Evolutionary conservation across 257 asterid genomes (phyloP).

Genomic region (Scutellaria minor): DNA sequence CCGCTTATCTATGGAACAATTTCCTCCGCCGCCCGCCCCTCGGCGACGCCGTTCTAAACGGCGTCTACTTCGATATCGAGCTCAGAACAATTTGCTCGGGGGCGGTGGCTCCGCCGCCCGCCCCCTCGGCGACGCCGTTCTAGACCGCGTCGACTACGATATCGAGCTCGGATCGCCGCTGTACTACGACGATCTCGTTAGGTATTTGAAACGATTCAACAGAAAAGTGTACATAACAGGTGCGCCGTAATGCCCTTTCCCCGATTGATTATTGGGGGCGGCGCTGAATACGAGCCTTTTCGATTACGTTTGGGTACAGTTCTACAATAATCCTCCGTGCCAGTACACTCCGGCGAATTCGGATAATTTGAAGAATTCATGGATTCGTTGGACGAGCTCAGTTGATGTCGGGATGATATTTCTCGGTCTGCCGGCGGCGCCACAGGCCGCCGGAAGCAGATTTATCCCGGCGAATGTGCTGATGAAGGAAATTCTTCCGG

Average conservation of each 20-base stretch:
- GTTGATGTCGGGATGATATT: slow-evolving; percentile 53
- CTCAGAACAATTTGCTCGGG: slow-evolving; percentile 39
- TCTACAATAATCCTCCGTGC: slow-evolving; percentile 71
- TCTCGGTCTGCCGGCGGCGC: slow-evolving; percentile 65
- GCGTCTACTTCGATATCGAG: too few species aligned
- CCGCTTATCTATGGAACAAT: slow-evolving; percentile 61
- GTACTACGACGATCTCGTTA: slow-evolving; percentile 57
- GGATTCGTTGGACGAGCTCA: slow-evolving; percentile 55
- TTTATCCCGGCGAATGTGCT: slow-evolving; percentile 56
- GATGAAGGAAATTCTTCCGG: slow-evolving; percentile 55
- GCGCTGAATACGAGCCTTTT: slow-evolving; percentile 58
- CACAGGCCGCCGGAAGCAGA: slow-evolving; percentile 72
- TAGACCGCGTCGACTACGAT: slow-evolving; percentile 74
- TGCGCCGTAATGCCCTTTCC: slow-evolving; percentile 85
- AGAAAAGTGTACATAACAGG: slow-evolving; percentile 50
- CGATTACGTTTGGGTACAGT: slow-evolving; percentile 76
- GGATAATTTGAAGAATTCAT: slow-evolving; percentile 43
- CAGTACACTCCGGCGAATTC: slow-evolving; percentile 50
- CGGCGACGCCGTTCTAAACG: too few species aligned
- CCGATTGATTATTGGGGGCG: slow-evolving; percentile 51
- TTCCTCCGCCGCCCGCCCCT: slow-evolving; percentile 5
- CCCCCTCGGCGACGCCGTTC: slow-evolving; percentile 63
- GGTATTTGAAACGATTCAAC: slow-evolving; percentile 41
- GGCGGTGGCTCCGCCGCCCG: slow-evolving; percentile 48
- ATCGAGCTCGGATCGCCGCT: slow-evolving; percentile 58